phyloP scores from a whole-genome alignment of 169 alveolate species.

The Plasmodium vivax region DNA sequence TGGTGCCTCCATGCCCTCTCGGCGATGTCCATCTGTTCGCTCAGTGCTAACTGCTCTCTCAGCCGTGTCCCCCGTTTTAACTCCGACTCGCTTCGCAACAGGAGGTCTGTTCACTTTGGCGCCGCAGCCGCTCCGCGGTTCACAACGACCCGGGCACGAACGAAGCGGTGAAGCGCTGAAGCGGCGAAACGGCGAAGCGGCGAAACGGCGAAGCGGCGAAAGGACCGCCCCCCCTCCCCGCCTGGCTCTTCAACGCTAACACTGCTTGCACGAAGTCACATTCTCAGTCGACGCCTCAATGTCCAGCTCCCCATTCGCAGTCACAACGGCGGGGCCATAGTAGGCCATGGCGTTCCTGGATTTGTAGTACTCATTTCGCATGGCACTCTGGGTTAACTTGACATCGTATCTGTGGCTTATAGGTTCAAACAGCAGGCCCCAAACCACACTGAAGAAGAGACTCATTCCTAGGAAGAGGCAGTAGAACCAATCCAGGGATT shows the following conservation, averaged over 20 bases:
- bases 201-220: not conserved
- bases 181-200: not conserved
- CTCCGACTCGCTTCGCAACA: not conserved
- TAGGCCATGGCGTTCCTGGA: constrained; percentile 94
- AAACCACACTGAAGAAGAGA: constrained; percentile 82
- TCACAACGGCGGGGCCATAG: constrained; percentile 94
- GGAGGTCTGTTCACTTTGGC: not conserved
- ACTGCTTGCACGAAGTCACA: constrained; percentile 27
- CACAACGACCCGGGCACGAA: not conserved
- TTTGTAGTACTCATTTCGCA: constrained; percentile 92
- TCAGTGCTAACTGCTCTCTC: not conserved
- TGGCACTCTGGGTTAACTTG: constrained; percentile 91
- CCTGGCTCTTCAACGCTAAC: not conserved
- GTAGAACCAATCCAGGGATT: constrained; percentile 84
- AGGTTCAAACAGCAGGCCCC: constrained; percentile 93
- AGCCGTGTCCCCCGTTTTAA: not conserved
- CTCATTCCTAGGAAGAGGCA: constrained; percentile 87
- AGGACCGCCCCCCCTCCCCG: not conserved
- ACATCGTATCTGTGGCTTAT: constrained; percentile 90
- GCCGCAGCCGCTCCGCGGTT: not conserved
- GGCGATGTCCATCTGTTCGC: too few species aligned
- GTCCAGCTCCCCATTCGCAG: constrained; percentile 91
- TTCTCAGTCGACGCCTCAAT: constrained; percentile 76
- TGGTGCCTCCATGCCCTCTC: too few species aligned
- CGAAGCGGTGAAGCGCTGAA: not conserved